A percentile compares a stretch with the other conserved stretches of the same genome.
phyloP scores from a whole-genome alignment of 805 yeast genomes.

The Metschnikowia anglica region DNA sequence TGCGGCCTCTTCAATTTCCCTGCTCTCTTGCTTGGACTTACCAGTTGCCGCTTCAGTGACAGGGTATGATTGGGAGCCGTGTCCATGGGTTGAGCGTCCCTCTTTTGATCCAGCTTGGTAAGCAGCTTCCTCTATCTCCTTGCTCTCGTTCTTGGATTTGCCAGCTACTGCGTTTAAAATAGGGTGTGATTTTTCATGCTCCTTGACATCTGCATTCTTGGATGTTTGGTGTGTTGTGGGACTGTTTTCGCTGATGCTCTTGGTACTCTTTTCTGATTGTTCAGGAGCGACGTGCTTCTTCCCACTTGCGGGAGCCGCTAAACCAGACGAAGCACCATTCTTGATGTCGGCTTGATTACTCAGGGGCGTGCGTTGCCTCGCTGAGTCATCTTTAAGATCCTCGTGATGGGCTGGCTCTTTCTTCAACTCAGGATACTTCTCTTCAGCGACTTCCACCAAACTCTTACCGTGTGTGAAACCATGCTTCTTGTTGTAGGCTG shows the following conservation, averaged over 20 bases:
- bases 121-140: slow-evolving; percentile 7
- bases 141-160: slow-evolving; percentile 6
- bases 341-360: not conserved
- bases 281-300: slow-evolving; percentile 3
- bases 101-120: slow-evolving; percentile 1
- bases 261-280: not conserved
- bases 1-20: slow-evolving; percentile 1
- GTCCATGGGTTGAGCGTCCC: not conserved
- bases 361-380: slow-evolving; percentile 8
- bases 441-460: slow-evolving; percentile 32
- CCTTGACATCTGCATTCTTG: not conserved
- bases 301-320: slow-evolving; percentile 9
- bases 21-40: slow-evolving; percentile 1
- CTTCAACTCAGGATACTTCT: slow-evolving; percentile 19
- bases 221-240: not conserved
- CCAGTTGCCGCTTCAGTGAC: slow-evolving; percentile 2
- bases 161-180: slow-evolving; percentile 6
- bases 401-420: slow-evolving; percentile 19
- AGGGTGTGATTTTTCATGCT: not conserved
- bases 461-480: slow-evolving; percentile 25
- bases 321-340: slow-evolving; percentile 12
- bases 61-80: not conserved
- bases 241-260: not conserved
- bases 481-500: slow-evolving; percentile 30
- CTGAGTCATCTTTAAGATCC: slow-evolving; percentile 2